A percentile compares a stretch with the other conserved stretches of the same genome.
These are phyloP conservation scores for Tagetes patula DNA, from an alignment of 129 eudicot species.

Conservation along the genomic window DNA sequence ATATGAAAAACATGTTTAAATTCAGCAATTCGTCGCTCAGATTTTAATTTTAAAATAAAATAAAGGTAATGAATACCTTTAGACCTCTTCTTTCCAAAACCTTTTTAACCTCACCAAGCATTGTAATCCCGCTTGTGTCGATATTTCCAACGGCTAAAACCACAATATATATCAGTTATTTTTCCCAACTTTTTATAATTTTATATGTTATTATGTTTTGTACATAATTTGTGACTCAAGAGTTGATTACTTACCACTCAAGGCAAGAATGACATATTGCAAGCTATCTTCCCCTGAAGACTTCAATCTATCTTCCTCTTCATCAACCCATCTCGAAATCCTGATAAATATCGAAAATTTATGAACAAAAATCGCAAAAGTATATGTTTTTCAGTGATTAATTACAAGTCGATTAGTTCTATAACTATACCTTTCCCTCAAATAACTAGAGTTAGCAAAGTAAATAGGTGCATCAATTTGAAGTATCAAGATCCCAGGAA, in stretches of 20 bases:
- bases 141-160: slow-evolving; percentile 78
- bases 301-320: slow-evolving; percentile 76
- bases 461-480: slow-evolving; percentile 84
- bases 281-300: slow-evolving; percentile 47
- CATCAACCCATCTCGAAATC: slow-evolving; percentile 84
- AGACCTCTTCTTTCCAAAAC: slow-evolving; percentile 66
- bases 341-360: slow-evolving; percentile 32
- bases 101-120: slow-evolving; percentile 83
- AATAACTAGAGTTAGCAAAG: slow-evolving; percentile 74
- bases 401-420: background rate
- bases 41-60: background rate
- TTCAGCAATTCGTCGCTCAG: background rate
- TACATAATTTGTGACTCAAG: background rate
- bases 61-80: slow-evolving; percentile 42
- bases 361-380: background rate
- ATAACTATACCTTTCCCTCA: slow-evolving; percentile 77
- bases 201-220: background rate
- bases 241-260: slow-evolving; percentile 58
- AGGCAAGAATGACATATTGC: slow-evolving; percentile 68
- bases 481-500: slow-evolving; percentile 68
- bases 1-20: background rate
- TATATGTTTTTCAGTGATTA: background rate
- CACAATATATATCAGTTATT: background rate
- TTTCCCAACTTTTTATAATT: background rate
- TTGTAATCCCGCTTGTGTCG: slow-evolving; percentile 87